Base-by-base conservation (phyloP, 2,329 filamentous ascomycete genomes). In the Emergomyces pasteurianus region DNA sequence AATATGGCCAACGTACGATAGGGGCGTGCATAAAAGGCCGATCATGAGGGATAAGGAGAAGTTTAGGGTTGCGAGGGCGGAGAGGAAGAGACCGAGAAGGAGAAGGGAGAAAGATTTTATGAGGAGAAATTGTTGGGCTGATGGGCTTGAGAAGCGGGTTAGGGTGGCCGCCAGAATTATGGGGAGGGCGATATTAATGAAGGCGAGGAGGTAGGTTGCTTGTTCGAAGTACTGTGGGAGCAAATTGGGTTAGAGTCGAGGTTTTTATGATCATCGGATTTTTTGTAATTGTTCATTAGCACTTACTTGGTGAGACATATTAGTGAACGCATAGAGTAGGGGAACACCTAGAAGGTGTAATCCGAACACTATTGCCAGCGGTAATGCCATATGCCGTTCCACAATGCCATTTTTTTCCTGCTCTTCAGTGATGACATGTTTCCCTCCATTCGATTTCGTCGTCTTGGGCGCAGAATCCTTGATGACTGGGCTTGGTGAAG, bases 71-170 rank as follows among this genome's bases (percentile, higher is more conserved):
- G 94, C 92, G 14, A 99, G 86, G 0, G 92, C 88, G 14, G 92
- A 92, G 65, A 99, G 85, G 68, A 90, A 92, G 79, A 96, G 89
- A 68, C 94, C 94, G 0, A 97, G 83, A 10, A 95, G 80, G 14
- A 99, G 84, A n/a, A 97, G 83, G 6, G 91, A 95, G 78, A 97
- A 91, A 61, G 88, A 94, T 72, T 95, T 92, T 65, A 91, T 85
- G 58, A 96, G 83, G 55, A 86, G 83, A 69, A 87, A 86, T 69
- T 92, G 87, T 70, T 92, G 89, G 3, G 73, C 66, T 0, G 84
- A 86, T 1, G 85, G 83, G 28, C 73, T 74, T 68, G 73, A 81
- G 18, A 71, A 61, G 52, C 67, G 71, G 31, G 79, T 79, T 26
- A 90, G 75, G 34, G 85, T 61, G 61, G 76, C 71, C 4, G 85